Percentiles rank a stretch among this genome's conserved stretches.
Conservation (phyloP, 768 basidiomycete genomes). For the Termitomyces sp. region DNA sequence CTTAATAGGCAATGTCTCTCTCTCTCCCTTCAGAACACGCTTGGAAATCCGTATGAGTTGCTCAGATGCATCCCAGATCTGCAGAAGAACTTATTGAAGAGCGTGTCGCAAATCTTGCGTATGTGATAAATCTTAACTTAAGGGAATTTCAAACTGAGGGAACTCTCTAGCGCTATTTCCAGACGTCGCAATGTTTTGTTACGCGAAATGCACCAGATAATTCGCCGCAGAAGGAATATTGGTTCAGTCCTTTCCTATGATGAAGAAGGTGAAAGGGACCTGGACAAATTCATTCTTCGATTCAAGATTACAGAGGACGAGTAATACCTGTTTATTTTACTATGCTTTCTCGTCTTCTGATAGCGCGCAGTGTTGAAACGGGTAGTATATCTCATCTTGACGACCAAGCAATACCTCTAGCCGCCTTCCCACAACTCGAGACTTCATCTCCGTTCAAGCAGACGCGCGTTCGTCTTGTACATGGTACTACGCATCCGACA, state of each 20-base stretch:
- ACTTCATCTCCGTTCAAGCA: background rate
- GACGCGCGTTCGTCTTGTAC: background rate
- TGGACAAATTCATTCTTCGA: slow-evolving; percentile 48
- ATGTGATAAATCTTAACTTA: slow-evolving; percentile 9
- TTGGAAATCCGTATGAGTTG: background rate
- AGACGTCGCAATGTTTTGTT: slow-evolving; percentile 66
- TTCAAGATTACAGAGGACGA: slow-evolving; percentile 52
- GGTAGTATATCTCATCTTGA: slow-evolving; percentile 33
- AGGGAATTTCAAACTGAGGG: slow-evolving; percentile 4
- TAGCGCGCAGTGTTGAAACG: slow-evolving; percentile 29
- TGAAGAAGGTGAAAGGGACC: slow-evolving; percentile 34
- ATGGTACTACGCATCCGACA: background rate
- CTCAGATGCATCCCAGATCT: slow-evolving; percentile 12
- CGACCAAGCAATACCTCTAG: slow-evolving; percentile 20
- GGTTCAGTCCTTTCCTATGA: slow-evolving; percentile 32
- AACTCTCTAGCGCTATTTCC: slow-evolving; percentile 46
- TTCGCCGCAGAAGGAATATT: slow-evolving; percentile 44
- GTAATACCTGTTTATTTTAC: slow-evolving; percentile 16
- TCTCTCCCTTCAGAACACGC: background rate
- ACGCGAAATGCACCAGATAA: slow-evolving; percentile 64
- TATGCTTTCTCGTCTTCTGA: slow-evolving; percentile 2
- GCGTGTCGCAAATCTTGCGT: slow-evolving; percentile 39
- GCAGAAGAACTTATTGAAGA: slow-evolving; percentile 36
- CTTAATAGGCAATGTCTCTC: slow-evolving; percentile 11
- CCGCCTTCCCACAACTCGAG: background rate